phyloP scores from a whole-genome alignment of 2,329 filamentous ascomycete species.

The Exophiala dermatitidis region DNA sequence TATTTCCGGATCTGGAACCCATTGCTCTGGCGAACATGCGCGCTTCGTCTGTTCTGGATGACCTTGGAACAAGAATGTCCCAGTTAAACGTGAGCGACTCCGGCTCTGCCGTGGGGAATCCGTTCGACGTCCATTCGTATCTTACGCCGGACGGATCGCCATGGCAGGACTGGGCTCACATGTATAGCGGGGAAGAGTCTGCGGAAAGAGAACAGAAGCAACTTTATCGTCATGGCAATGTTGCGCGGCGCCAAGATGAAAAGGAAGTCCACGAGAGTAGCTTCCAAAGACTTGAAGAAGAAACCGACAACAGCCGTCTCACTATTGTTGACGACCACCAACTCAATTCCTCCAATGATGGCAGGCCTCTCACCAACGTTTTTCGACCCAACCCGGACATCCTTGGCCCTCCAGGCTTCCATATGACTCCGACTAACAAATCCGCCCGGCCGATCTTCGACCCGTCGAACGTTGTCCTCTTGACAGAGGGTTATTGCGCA shows the following conservation, averaged over 20 bases:
- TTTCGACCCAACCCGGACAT: constrained; percentile 18
- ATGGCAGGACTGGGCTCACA: constrained; percentile 39
- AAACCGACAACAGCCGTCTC: too few relatives aligned
- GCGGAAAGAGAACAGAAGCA: too few relatives aligned
- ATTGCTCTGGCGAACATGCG: constrained; percentile 43
- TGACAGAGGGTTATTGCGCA: constrained; percentile 52
- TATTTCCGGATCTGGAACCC: constrained; percentile 43
- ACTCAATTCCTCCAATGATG: constrained; percentile 25
- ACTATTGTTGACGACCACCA: neutral
- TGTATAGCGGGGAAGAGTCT: constrained; percentile 34
- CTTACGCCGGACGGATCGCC: constrained; percentile 28
- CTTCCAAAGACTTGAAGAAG: too few relatives aligned
- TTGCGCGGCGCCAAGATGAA: neutral
- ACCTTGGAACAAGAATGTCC: constrained; percentile 30
- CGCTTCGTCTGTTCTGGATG: constrained; percentile 33
- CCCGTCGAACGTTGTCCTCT: constrained; percentile 34
- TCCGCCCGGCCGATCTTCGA: constrained; percentile 31
- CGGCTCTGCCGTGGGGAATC: constrained; percentile 21
- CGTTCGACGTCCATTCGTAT: constrained; percentile 30
- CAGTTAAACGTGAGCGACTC: neutral
- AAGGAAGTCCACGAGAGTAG: too few relatives aligned
- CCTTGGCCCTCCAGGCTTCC: neutral
- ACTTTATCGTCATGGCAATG: too few relatives aligned
- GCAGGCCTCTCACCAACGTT: constrained; percentile 35
- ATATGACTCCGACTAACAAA: constrained; percentile 8